Conservation (phyloP, 495 filamentous ascomycete genomes). For the Delitschia confertaspora region DNA sequence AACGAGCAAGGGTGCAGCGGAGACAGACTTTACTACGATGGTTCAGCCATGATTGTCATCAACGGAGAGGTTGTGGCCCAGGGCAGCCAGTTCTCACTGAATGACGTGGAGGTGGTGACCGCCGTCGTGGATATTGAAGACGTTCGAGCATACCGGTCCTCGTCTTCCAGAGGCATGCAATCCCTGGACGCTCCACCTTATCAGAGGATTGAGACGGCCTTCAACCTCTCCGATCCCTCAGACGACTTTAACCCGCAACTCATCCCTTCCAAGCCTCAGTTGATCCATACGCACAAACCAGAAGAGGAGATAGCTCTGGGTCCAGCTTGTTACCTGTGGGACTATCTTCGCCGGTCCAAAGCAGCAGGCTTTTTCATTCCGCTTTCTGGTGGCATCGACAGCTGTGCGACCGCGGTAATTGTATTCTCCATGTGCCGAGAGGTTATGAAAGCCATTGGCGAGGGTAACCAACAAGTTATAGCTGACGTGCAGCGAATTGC, state of each 20-base stretch:
- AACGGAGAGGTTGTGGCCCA: constrained; percentile 67
- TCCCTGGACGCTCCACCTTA: constrained; percentile 39
- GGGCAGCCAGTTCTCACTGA: constrained; percentile 63
- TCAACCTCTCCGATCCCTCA: constrained; percentile 33
- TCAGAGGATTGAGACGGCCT: constrained; percentile 39
- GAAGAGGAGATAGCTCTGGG: constrained; percentile 71
- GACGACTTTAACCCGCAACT: constrained; percentile 30
- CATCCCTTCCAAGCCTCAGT: constrained; percentile 23
- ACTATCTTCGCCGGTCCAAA: constrained; percentile 53
- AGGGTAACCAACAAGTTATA: constrained; percentile 61
- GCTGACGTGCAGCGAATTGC: constrained; percentile 57
- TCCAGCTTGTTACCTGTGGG: constrained; percentile 73
- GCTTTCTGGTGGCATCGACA: constrained; percentile 65
- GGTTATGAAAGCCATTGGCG: constrained; percentile 55
- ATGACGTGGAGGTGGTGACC: constrained; percentile 76
- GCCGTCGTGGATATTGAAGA: constrained; percentile 77
- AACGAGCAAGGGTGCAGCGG: constrained; percentile 72
- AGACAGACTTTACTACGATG: constrained; percentile 48
- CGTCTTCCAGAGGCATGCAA: constrained; percentile 50
- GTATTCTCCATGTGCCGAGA: constrained; percentile 46
- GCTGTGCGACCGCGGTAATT: constrained; percentile 53
- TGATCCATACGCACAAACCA: constrained; percentile 49
- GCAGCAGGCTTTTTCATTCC: constrained; percentile 38
- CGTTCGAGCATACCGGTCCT: constrained; percentile 48
- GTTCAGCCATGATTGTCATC: constrained; percentile 64